A percentile compares a stretch with the other conserved stretches of the same genome.
These are phyloP conservation scores for Eragrostis curvula DNA, from an alignment of 176 grass and related monocot species.

Conservation along the genomic window DNA sequence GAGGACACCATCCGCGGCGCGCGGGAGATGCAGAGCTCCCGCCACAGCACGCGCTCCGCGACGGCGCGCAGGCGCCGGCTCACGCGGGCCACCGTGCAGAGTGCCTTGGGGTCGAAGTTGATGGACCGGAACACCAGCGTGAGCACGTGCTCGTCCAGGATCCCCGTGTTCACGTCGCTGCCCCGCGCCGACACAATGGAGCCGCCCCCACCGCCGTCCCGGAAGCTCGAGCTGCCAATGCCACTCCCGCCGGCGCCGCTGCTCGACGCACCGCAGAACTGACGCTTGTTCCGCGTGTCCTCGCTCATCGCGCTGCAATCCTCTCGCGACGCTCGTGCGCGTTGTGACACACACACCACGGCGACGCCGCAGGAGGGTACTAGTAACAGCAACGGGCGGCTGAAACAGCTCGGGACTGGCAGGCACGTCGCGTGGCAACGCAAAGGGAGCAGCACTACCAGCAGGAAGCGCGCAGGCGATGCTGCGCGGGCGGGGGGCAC, in stretches of 20 bases:
- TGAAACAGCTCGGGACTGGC: not conserved
- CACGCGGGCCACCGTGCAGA: slow-evolving; percentile 53
- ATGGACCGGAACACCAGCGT: slow-evolving; percentile 55
- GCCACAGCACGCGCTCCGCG: slow-evolving; percentile 81
- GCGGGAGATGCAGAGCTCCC: slow-evolving; percentile 78
- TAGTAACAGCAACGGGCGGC: too few relatives aligned
- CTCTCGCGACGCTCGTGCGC: too few relatives aligned
- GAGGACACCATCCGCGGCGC: slow-evolving; percentile 67
- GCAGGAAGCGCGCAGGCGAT: not conserved
- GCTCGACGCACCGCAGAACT: slow-evolving; percentile 25
- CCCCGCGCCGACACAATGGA: not conserved
- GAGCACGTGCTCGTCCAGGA: slow-evolving; percentile 67
- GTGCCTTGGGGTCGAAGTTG: slow-evolving; percentile 58
- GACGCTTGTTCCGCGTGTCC: slow-evolving; percentile 34
- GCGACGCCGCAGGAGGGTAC: too few relatives aligned
- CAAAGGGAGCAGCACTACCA: not conserved
- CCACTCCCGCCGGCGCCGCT: slow-evolving; percentile 15
- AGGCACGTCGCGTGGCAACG: not conserved
- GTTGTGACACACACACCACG: too few relatives aligned
- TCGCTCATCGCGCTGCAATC: slow-evolving; percentile 41
- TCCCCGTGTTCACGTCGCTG: slow-evolving; percentile 53
- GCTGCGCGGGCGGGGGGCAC: not conserved
- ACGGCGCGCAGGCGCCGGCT: slow-evolving; percentile 76
- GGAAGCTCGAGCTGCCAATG: not conserved
- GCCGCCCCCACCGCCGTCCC: not conserved